Evolutionary conservation across 768 basidiomycete species (phyloP), one percentile per base, ranked within the genome.

Genomic region (Trametes maxima): DNA sequence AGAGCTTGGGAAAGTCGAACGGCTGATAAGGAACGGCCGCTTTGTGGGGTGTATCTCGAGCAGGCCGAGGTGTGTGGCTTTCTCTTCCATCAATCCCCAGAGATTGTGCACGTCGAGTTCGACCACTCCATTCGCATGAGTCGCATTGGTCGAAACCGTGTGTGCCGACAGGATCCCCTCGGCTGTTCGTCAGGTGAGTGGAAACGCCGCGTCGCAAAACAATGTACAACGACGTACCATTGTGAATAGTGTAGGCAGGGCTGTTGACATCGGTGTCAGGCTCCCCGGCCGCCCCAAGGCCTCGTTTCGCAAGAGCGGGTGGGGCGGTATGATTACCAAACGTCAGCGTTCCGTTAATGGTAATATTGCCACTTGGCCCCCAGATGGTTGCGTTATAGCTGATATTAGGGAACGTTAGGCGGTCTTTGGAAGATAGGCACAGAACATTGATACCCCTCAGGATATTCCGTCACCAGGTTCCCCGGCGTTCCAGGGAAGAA

Each of bases 321-420:
- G 51, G 19, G 17, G 3, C 7, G 37, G 46, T 59, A 55, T 36
- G 19, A 61, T 57, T 56, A 25, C 76, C 73, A 62, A 81, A 86
- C 5, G 88, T 90, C 43, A 80, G 73, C 2, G 77, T 82, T 6
- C 87, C 88, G 54, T 88, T 86, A 63, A 90, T 79, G 13, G 86
- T 89, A 70, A 91, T 82, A 67, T 91, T 92, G 4, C 89, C 89
- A 63, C 87, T 89, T 0, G 83, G 82, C 14, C 88, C 89, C 66
- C 79, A 89, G 14, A 82, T 67, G 0, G 82, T 79, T 19, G 10
- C 3, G 6, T 14, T 25, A 37, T 16, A 33, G 3, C 11, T 6
- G 19, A 44, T 14, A 11, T 7, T 12, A 19, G 25, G 5, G 28
- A 33, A 33, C 8, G 28, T 22, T 46, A 22, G 10, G 11, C 21